Base-by-base conservation (phyloP, 208 protist species). In the Leishmania tropica region DNA sequence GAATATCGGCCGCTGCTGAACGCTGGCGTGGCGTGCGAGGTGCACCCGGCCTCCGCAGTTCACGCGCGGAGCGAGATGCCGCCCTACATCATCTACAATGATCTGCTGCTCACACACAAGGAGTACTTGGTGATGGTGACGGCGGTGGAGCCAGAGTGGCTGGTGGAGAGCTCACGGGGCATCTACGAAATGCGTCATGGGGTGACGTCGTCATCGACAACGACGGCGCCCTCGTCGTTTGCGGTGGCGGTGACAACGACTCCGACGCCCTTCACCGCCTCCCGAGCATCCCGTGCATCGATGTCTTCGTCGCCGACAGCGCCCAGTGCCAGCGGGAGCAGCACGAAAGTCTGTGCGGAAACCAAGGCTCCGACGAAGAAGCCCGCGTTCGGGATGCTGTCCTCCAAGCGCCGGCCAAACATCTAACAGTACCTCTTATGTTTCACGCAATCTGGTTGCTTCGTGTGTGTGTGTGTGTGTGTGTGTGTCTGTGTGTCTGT, bases 1-100 rank as follows among this genome's bases (percentile, higher is more conserved):
- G 97, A 99, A 83, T 99, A 99, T 89, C 92, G 98, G 4, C 99
- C 99, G 71, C 89, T 99, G 87, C 93, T 99, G 54, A 99, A 96
- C 67, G 88, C 87, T 0, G 98, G 99, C 68, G 98, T 99, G 78
- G 89, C 93, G 31, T 99, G 98, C 82, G 87, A 94, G 70, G 86
- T 99, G 56, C 99, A 99, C 93, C 99, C 99, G 7, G 99, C 98
- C 42, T 99, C 94, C 45, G 97, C 99, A 0, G 87, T 99, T 11
- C 99, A 96, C 92, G 96, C 97, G 21, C 84, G 99, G 35, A 98
- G 98, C 35, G 94, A 95, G 79, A 98, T 98, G 81, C 98, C 99
- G 15, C 98, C 99, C 75, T 99, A 99, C 85, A 94, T 99, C 56
- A 91, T 99, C 15, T 99, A 99, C 92, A 98, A 99, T 78, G 99